Conservation (phyloP, 1,284 basidiomycete genomes). For the Heliocybe sulcata region DNA sequence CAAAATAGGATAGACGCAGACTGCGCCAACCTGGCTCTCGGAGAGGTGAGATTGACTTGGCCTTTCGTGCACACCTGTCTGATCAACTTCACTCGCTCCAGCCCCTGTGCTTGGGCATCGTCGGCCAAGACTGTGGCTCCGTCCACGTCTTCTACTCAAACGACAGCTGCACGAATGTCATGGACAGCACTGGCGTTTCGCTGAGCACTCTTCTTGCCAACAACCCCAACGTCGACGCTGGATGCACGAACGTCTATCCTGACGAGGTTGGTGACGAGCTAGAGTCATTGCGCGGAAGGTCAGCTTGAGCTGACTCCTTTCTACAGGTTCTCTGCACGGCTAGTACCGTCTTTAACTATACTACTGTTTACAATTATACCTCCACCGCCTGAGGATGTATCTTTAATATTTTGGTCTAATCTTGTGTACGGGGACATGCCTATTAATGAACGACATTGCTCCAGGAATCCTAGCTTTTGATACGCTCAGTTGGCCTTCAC, state of each 20-base stretch:
- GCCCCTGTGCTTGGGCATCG: constrained; percentile 38
- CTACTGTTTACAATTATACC: neutral
- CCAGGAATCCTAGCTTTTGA: too few relatives aligned
- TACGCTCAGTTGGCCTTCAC: too few relatives aligned
- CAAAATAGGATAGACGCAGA: constrained; percentile 33
- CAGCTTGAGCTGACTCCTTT: neutral
- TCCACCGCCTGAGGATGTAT: neutral
- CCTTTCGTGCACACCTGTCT: neutral
- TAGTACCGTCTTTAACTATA: neutral
- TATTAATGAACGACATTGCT: too few relatives aligned
- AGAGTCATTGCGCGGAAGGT: neutral
- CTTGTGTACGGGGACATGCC: too few relatives aligned
- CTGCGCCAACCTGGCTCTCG: constrained; percentile 52
- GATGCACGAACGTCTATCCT: constrained; percentile 57
- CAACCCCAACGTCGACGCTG: constrained; percentile 57
- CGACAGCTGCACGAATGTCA: constrained; percentile 45
- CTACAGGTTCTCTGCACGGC: neutral
- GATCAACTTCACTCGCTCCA: constrained; percentile 5
- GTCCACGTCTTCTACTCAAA: constrained; percentile 40
- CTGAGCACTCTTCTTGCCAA: constrained; percentile 42
- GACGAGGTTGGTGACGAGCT: constrained; percentile 44
- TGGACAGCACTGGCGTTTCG: constrained; percentile 32
- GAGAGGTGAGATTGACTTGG: constrained; percentile 22
- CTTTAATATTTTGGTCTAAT: too few relatives aligned
- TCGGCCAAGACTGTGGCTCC: constrained; percentile 37